Evolutionary conservation across 2,329 filamentous ascomycete species (phyloP).

Genomic region (Chrysosporium queenslandicum): DNA sequence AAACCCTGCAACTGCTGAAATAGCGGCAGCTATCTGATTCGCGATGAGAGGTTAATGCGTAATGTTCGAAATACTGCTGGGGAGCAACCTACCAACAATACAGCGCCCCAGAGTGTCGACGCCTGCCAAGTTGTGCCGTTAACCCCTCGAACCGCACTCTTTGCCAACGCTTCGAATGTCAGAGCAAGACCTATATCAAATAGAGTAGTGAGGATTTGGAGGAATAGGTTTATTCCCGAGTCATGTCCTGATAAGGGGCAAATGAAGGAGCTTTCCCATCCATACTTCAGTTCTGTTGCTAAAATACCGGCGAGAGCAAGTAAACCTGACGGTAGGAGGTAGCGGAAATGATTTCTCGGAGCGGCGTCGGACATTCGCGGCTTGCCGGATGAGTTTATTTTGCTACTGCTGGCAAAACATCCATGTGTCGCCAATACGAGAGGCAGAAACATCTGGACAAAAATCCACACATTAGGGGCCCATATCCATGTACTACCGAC

Average conservation of each 20-base stretch:
- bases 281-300: slow-evolving; percentile 27
- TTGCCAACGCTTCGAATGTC: slow-evolving; percentile 20
- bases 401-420: slow-evolving; percentile 29
- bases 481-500: neutral
- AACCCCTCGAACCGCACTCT: neutral
- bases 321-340: slow-evolving; percentile 31
- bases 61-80: no score
- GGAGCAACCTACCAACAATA: slow-evolving; percentile 15
- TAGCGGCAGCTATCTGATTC: slow-evolving; percentile 8
- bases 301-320: slow-evolving; percentile 33
- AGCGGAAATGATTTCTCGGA: slow-evolving; percentile 24
- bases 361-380: slow-evolving; percentile 11
- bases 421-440: slow-evolving; percentile 36
- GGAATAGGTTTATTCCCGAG: slow-evolving; percentile 26
- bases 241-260: slow-evolving; percentile 36
- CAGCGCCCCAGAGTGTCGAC: slow-evolving; percentile 14
- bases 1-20: slow-evolving; percentile 8
- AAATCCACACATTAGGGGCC: slow-evolving; percentile 9
- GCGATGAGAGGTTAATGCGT: neutral
- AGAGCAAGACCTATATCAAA: slow-evolving; percentile 38
- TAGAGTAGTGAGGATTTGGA: slow-evolving; percentile 31
- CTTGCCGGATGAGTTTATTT: slow-evolving; percentile 21
- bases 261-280: slow-evolving; percentile 40
- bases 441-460: slow-evolving; percentile 30
- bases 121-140: slow-evolving; percentile 9